Conservation (phyloP, 2,329 filamentous ascomycete genomes). For the Aspergillus ibericus region DNA sequence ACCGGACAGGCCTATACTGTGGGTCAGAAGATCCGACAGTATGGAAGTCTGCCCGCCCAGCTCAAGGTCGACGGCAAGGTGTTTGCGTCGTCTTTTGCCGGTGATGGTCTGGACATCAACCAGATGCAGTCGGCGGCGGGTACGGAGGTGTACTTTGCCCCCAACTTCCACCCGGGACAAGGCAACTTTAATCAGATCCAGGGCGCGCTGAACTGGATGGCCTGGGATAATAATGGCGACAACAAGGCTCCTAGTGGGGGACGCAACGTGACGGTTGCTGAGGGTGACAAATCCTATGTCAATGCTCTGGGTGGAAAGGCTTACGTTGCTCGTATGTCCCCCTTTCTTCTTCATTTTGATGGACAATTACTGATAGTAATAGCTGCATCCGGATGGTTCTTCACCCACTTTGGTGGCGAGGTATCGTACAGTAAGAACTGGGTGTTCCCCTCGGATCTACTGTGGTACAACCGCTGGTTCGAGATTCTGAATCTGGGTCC, state of each 20-base stretch:
- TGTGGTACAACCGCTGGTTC: conserved; percentile 47
- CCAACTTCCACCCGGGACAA: conserved; percentile 50
- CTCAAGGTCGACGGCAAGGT: conserved; percentile 52
- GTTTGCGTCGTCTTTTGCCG: conserved; percentile 57
- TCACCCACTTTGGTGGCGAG: conserved; percentile 49
- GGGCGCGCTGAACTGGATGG: conserved; percentile 47
- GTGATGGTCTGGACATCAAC: conserved; percentile 48
- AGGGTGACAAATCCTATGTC: conserved; percentile 38
- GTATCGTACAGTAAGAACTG: conserved; percentile 55
- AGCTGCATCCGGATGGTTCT: conserved; percentile 55
- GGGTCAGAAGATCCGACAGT: conserved; percentile 50
- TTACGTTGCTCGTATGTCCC: conserved; percentile 50
- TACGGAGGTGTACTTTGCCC: conserved; percentile 49
- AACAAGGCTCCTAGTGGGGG: conserved; percentile 52
- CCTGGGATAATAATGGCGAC: conserved; percentile 44
- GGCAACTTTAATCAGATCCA: conserved; percentile 42
- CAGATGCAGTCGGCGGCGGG: conserved; percentile 47
- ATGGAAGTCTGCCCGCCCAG: conserved; percentile 47
- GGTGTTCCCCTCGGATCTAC: conserved; percentile 47
- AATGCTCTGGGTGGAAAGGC: conserved; percentile 40
- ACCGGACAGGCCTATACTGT: conserved; percentile 40
- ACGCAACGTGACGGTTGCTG: conserved; percentile 42
- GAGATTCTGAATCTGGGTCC: conserved; percentile 48
- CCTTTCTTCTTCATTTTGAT: neutral
- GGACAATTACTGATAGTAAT: neutral